Evolutionary conservation across 148 eudicot species (phyloP).

Genomic region (Spergularia bocconei): DNA sequence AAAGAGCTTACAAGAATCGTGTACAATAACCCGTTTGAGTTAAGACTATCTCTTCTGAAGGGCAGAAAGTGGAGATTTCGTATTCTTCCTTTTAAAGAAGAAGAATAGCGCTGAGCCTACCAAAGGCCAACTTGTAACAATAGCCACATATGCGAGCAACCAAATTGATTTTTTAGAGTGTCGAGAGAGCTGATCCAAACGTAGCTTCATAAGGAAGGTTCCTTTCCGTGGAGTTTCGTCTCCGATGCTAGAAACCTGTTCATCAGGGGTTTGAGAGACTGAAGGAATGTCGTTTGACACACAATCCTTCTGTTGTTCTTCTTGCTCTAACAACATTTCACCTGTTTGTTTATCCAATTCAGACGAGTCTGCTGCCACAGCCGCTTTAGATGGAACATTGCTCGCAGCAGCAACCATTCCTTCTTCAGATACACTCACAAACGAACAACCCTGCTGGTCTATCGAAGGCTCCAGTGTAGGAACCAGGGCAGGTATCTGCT

Average conservation of each 20-base stretch:
- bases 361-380: slow-evolving; percentile 27
- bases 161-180: slow-evolving; percentile 62
- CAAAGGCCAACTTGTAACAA: slow-evolving; percentile 62
- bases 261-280: slow-evolving; percentile 20
- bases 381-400: slow-evolving; percentile 36
- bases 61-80: slow-evolving; percentile 29
- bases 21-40: too few relatives aligned
- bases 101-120: slow-evolving; percentile 52
- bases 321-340: slow-evolving; percentile 28
- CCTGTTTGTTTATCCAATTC: slow-evolving; percentile 26
- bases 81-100: slow-evolving; percentile 47
- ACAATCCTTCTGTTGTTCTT: slow-evolving; percentile 25
- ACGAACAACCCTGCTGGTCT: slow-evolving; percentile 65
- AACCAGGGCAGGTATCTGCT: slow-evolving; percentile 27
- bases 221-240: slow-evolving; percentile 16
- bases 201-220: slow-evolving; percentile 36
- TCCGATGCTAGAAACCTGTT: slow-evolving; percentile 25
- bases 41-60: slow-evolving; percentile 28
- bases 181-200: slow-evolving; percentile 53
- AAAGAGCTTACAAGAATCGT: too few relatives aligned
- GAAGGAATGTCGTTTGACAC: slow-evolving; percentile 1
- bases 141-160: slow-evolving; percentile 69
- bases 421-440: slow-evolving; percentile 54
- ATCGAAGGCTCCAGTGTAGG: slow-evolving; percentile 47
- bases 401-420: slow-evolving; percentile 72